Evolutionary conservation across 805 yeast species (phyloP).

Genomic region (Candida taoyuanica): DNA sequence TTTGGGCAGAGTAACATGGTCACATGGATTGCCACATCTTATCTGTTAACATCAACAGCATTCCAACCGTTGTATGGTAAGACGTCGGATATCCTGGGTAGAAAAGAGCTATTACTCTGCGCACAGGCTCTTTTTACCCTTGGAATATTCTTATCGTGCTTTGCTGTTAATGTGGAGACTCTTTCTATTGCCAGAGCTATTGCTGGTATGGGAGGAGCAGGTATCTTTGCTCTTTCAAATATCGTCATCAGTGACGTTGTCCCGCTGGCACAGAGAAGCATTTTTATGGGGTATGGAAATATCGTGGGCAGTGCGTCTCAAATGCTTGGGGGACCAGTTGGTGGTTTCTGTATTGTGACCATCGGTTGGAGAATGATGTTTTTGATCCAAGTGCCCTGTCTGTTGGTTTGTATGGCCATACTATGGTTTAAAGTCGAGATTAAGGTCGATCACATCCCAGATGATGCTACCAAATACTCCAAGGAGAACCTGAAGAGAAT

Average conservation of each 20-base stretch:
- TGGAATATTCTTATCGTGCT: conserved; percentile 40
- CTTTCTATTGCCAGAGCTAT: conserved; percentile 48
- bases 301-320: conserved; percentile 36
- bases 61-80: conserved; percentile 74
- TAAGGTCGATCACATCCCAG: conserved; percentile 26
- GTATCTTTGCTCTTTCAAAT: conserved; percentile 45
- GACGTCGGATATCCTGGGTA: conserved; percentile 59
- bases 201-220: conserved; percentile 59
- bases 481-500: conserved; percentile 32
- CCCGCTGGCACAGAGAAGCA: conserved; percentile 47
- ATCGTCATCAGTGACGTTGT: conserved; percentile 54
- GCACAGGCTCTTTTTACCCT: conserved; percentile 42
- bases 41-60: conserved; percentile 63
- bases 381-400: conserved; percentile 36
- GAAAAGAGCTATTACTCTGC: conserved; percentile 40
- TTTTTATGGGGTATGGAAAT: conserved; percentile 48
- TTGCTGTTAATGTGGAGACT: conserved; percentile 38
- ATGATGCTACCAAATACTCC: conserved; percentile 27
- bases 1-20: conserved; percentile 46
- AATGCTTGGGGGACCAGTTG: conserved; percentile 41
- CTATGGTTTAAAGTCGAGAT: conserved; percentile 30
- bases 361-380: conserved; percentile 45
- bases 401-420: conserved; percentile 23
- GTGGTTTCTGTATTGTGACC: conserved; percentile 34
- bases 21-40: conserved; percentile 72